These are phyloP conservation scores for Wickerhamomyces alni DNA, from an alignment of 805 yeast genomes.

Conservation along the genomic window DNA sequence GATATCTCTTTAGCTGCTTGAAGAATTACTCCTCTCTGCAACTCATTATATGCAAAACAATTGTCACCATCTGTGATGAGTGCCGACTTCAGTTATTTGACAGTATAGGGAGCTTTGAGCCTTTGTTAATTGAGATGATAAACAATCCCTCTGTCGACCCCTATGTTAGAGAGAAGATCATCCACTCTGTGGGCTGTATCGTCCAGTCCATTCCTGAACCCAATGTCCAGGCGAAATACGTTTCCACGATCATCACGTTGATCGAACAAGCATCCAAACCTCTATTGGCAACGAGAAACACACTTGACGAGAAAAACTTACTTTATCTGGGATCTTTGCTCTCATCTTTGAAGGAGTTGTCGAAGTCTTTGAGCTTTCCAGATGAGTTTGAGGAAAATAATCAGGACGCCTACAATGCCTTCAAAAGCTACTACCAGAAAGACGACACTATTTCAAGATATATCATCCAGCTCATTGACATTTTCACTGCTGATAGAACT, in stretches of 20 bases:
- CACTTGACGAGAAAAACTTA: slow-evolving; percentile 17
- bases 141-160: slow-evolving; percentile 32
- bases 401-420: slow-evolving; percentile 13
- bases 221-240: slow-evolving; percentile 31
- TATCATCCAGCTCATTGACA: slow-evolving; percentile 33
- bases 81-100: slow-evolving; percentile 37
- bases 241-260: slow-evolving; percentile 27
- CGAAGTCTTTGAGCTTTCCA: slow-evolving; percentile 60
- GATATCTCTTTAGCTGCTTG: slow-evolving; percentile 43
- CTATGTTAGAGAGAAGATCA: slow-evolving; percentile 51
- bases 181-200: slow-evolving; percentile 57
- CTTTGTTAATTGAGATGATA: slow-evolving; percentile 41
- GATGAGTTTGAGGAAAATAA: slow-evolving; percentile 39
- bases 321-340: slow-evolving; percentile 53
- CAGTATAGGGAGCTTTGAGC: slow-evolving; percentile 44
- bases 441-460: slow-evolving; percentile 44
- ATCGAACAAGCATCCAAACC: slow-evolving; percentile 21
- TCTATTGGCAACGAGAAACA: slow-evolving; percentile 5
- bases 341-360: slow-evolving; percentile 61
- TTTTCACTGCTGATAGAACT: not conserved
- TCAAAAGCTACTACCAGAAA: slow-evolving; percentile 31
- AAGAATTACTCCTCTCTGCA: slow-evolving; percentile 24
- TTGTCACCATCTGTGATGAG: slow-evolving; percentile 51
- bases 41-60: slow-evolving; percentile 45
- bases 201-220: slow-evolving; percentile 50